A percentile compares a stretch with the other conserved stretches of the same genome.
phyloP scores from a whole-genome alignment of 306 rosid genomes.

The Coriaria nepalensis region DNA sequence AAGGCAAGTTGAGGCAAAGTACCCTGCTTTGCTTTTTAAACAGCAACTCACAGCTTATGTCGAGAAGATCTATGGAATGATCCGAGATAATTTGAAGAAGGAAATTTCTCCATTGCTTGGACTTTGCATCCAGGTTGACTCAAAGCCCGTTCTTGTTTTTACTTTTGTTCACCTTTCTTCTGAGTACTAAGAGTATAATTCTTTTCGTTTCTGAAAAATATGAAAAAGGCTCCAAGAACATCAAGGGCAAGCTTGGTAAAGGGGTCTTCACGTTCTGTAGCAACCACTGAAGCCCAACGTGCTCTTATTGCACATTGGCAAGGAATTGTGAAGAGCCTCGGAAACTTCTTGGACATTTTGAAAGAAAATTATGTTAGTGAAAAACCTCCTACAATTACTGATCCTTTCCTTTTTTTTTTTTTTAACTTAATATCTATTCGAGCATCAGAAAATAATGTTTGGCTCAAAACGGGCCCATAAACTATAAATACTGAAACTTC shows the following conservation, averaged over 20 bases:
- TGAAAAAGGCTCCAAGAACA: slow-evolving; percentile 78
- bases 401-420: slow-evolving; percentile 8
- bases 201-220: background rate
- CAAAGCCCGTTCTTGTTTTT: background rate
- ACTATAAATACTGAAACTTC: too few species aligned
- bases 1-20: slow-evolving; percentile 88
- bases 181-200: background rate
- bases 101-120: slow-evolving; percentile 66
- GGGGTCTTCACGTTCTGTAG: slow-evolving; percentile 67
- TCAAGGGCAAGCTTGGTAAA: slow-evolving; percentile 88
- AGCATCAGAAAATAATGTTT: background rate
- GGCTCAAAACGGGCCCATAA: slow-evolving; percentile 8
- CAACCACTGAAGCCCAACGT: slow-evolving; percentile 85
- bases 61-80: slow-evolving; percentile 92
- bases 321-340: slow-evolving; percentile 81
- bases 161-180: background rate
- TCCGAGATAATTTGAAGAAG: slow-evolving; percentile 95
- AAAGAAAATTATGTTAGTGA: slow-evolving; percentile 88
- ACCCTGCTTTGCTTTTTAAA: slow-evolving; percentile 97
- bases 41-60: slow-evolving; percentile 99
- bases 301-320: slow-evolving; percentile 98
- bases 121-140: slow-evolving; percentile 73
- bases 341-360: slow-evolving; percentile 63
- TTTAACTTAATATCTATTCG: slow-evolving; percentile 6
- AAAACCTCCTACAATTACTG: slow-evolving; percentile 11